Conservation (phyloP, 331 rosid genomes). For the Rhamnella rubrinervis region DNA sequence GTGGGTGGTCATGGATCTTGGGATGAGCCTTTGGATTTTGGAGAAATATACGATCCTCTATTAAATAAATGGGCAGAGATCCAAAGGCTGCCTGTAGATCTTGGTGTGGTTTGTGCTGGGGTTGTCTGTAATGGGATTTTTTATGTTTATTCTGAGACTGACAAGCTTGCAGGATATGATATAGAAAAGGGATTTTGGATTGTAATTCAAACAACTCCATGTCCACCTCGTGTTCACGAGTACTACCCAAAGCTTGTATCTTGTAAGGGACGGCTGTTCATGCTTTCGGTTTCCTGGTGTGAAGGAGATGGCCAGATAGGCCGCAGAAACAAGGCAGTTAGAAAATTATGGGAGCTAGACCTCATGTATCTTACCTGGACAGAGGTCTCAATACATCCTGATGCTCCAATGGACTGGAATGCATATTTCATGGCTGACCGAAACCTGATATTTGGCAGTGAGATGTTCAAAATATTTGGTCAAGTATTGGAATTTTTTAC, state of each 20-base stretch:
- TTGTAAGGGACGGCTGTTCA: slow-evolving; percentile 66
- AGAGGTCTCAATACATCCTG: slow-evolving; percentile 89
- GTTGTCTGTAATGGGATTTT: slow-evolving; percentile 83
- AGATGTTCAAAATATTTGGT: slow-evolving; percentile 99
- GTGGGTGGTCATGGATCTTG: slow-evolving; percentile 94
- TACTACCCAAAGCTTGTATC: slow-evolving; percentile 93
- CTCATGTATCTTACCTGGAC: slow-evolving; percentile 79
- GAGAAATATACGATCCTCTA: slow-evolving; percentile 80
- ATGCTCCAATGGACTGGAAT: slow-evolving; percentile 99
- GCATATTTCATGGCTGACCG: slow-evolving; percentile 78
- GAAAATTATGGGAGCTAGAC: slow-evolving; percentile 96
- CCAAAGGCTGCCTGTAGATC: slow-evolving; percentile 72
- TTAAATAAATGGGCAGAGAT: slow-evolving; percentile 95
- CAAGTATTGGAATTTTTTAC: slow-evolving; percentile 93
- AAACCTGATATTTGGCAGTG: slow-evolving; percentile 81
- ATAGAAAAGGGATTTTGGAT: slow-evolving; percentile 85
- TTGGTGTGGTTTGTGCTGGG: slow-evolving; percentile 85
- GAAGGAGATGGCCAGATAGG: slow-evolving; percentile 99
- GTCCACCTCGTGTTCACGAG: slow-evolving; percentile 78
- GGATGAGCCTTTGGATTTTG: slow-evolving; percentile 96
- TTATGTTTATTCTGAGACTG: slow-evolving; percentile 84
- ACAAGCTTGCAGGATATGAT: slow-evolving; percentile 87
- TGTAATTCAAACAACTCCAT: slow-evolving; percentile 67
- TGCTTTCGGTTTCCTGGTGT: slow-evolving; percentile 97
- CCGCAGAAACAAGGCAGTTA: slow-evolving; percentile 89